Conservation (phyloP, 1,284 basidiomycete species). For the Apiotrichum sp. region DNA sequence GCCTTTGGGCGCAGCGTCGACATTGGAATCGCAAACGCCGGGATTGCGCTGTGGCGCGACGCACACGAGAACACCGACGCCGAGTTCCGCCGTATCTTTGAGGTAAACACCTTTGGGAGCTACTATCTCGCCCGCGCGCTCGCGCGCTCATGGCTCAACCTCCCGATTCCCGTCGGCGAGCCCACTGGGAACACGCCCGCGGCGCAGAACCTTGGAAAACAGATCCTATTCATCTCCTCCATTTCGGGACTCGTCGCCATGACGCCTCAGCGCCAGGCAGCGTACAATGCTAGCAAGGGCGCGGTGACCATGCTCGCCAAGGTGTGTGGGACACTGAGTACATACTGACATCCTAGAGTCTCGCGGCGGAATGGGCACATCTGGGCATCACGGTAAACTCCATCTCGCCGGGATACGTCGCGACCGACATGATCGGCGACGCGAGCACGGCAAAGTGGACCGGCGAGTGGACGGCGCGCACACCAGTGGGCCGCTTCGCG, state of each 20-base stretch:
- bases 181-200: not conserved
- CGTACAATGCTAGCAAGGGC: constrained; percentile 46
- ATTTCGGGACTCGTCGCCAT: constrained; percentile 45
- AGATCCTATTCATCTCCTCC: constrained; percentile 45
- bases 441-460: constrained; percentile 24
- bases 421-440: constrained; percentile 46
- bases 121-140: constrained; percentile 41
- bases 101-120: constrained; percentile 40
- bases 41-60: constrained; percentile 39
- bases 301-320: constrained; percentile 42
- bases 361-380: constrained; percentile 46
- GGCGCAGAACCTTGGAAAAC: constrained; percentile 31
- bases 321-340: too few species aligned
- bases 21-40: constrained; percentile 10
- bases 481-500: constrained; percentile 40
- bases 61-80: constrained; percentile 39
- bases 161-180: constrained; percentile 16
- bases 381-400: constrained; percentile 43
- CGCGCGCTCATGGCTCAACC: constrained; percentile 35
- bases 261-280: constrained; percentile 42
- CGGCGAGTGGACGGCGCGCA: constrained; percentile 34
- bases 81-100: constrained; percentile 34
- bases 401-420: constrained; percentile 46
- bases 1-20: constrained; percentile 1
- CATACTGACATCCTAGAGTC: too few species aligned